Conservation (phyloP, 768 basidiomycete species). For the Trametes cinnabarina region DNA sequence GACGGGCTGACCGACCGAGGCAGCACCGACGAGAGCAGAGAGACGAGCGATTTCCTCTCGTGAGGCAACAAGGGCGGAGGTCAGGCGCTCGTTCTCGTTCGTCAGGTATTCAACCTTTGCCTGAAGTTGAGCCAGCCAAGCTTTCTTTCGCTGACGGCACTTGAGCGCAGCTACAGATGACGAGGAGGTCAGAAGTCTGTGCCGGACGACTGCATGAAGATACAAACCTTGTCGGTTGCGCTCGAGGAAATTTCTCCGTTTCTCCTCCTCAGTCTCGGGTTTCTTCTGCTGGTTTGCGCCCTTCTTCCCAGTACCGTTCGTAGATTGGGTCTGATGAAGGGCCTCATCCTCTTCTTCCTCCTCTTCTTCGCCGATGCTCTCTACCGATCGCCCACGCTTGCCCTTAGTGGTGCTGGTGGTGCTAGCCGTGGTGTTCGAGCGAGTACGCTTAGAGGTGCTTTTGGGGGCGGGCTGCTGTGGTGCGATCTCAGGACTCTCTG, state of each 20-base stretch:
- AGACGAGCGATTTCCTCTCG: constrained; percentile 91
- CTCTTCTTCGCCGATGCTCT: constrained; percentile 32
- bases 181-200: constrained; percentile 8
- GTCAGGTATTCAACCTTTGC: constrained; percentile 88
- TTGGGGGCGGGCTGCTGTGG: constrained; percentile 6
- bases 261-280: constrained; percentile 97
- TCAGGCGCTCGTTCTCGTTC: constrained; percentile 94
- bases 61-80: constrained; percentile 79
- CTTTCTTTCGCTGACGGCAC: constrained; percentile 98
- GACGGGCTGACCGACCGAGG: constrained; percentile 44
- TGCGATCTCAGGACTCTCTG: constrained; percentile 16
- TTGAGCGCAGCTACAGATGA: constrained; percentile 80
- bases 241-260: constrained; percentile 94
- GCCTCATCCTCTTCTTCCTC: constrained; percentile 37
- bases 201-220: background rate
- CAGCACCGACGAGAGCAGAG: constrained; percentile 65
- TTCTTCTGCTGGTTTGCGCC: constrained; percentile 50
- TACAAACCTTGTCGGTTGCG: constrained; percentile 90
- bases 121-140: constrained; percentile 92
- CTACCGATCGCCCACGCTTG: constrained; percentile 25
- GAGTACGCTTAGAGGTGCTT: constrained; percentile 35
- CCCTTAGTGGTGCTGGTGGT: constrained; percentile 19
- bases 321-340: constrained; percentile 15
- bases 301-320: constrained; percentile 23
- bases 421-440: constrained; percentile 34